Evolutionary conservation across 1,139 yeast species (phyloP), one percentile per base, ranked within the genome.

Genomic region (Pichia sp.): DNA sequence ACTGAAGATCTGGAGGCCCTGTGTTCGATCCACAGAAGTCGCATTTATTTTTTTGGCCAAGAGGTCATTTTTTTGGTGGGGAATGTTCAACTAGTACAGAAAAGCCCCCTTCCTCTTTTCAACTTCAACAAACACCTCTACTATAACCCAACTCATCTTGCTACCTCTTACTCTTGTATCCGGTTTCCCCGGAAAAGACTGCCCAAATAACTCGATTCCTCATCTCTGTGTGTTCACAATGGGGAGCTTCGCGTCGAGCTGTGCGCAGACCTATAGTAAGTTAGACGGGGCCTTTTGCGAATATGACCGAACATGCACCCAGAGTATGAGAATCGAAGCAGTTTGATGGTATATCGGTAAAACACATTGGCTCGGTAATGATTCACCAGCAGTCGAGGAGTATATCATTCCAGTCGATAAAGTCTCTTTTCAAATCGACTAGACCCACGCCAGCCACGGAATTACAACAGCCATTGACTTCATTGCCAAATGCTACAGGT

Each of bases 11-110:
- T 85, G 88, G 79, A 85, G 90, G 92, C 85, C 90, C 86, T 84
- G 90, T 84, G 92, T 85, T 85, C 92, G 87, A 85, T 84, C 90
- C 92, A 84, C 90, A 85, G 87, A 84, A 81, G 75, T 81, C 88
- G 90, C 92, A 85, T 68, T 60, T 19, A 52, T 46, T 45, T 54
- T 38, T 11, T 16, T 44, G n/a, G 34, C 10, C 30, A 44, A n/a
- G 3, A 5, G 2, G 3, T n/a, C 8, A 15, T 16, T 43, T 43
- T 43, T 43, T 19, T 3, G 3, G 23, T 19, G 23, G 2, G 3
- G 23, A 2, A 2, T 19, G 23, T 19, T 19, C 8, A 13, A 10
- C 8, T 34, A 10, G 8, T 34, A 34, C 13, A 34, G 13, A 10
- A 8, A 10, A 34, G 11, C 38, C 38, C 8, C 38, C 38, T 34